These are phyloP conservation scores for Fusarium piperis DNA, from an alignment of 2,329 filamentous ascomycete species.

Conservation along the genomic window DNA sequence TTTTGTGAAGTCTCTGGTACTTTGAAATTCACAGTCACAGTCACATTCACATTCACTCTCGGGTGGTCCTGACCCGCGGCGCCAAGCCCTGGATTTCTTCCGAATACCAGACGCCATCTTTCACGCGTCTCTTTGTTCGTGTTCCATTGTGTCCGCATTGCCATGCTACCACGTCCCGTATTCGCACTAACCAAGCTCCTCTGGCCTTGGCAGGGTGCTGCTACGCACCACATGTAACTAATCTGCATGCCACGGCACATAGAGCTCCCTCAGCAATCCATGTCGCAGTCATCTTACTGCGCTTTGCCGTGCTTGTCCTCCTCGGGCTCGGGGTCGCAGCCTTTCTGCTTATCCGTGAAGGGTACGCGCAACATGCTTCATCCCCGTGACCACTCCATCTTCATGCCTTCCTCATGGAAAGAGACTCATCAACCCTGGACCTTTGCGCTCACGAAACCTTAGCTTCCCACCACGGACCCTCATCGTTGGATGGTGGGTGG, in stretches of 20 bases:
- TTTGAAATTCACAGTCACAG: neutral
- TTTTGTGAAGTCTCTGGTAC: neutral
- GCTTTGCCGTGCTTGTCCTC: neutral
- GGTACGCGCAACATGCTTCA: neutral
- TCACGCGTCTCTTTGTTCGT: constrained; percentile 1
- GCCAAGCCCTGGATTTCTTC: constrained; percentile 2
- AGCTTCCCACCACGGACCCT: constrained; percentile 22
- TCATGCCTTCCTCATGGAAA: neutral
- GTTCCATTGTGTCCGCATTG: constrained; percentile 15
- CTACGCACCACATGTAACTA: constrained; percentile 8
- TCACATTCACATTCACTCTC: neutral
- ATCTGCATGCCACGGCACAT: constrained; percentile 22
- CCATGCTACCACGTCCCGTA: constrained; percentile 25
- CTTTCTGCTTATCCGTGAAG: neutral
- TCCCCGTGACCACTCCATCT: neutral
- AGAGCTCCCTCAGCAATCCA: neutral
- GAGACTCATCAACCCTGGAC: neutral
- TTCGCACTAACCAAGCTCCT: constrained; percentile 29
- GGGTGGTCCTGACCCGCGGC: neutral
- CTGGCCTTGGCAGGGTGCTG: constrained; percentile 12
- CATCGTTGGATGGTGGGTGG: neutral
- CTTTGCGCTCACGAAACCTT: constrained; percentile 10
- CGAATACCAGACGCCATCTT: neutral
- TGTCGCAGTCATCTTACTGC: constrained; percentile 5
- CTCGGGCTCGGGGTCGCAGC: neutral